These are phyloP conservation scores for Cyclostephanos tholiformis DNA, from an alignment of 108 stramenopile genomes.

Conservation along the genomic window DNA sequence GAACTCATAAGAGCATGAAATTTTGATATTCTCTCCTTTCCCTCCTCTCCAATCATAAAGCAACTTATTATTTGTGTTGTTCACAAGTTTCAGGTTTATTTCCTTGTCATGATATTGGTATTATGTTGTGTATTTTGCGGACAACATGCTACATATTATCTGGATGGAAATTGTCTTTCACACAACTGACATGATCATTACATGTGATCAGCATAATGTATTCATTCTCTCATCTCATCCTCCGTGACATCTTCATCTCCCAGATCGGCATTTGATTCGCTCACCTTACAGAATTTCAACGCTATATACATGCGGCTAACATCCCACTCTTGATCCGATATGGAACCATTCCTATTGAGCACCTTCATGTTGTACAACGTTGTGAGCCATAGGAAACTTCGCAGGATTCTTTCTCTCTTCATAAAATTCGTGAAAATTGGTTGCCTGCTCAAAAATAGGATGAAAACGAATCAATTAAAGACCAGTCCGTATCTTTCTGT, in stretches of 20 bases:
- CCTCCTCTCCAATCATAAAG: too few relatives aligned
- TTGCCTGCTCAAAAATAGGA: slow-evolving; percentile 8
- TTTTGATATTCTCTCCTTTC: too few relatives aligned
- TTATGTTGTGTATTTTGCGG: too few relatives aligned
- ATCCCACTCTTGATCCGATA: slow-evolving; percentile 86
- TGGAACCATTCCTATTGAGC: slow-evolving; percentile 71
- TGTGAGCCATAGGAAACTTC: slow-evolving; percentile 59
- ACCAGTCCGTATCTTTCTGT: neutral
- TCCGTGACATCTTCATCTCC: slow-evolving; percentile 68
- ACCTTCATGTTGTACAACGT: slow-evolving; percentile 89
- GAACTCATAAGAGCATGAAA: too few relatives aligned
- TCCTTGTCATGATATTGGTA: too few relatives aligned
- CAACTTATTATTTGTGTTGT: too few relatives aligned
- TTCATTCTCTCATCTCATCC: slow-evolving; percentile 52
- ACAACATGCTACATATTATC: too few relatives aligned
- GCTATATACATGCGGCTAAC: slow-evolving; percentile 85
- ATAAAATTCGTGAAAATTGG: slow-evolving; percentile 88
- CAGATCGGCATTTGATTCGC: slow-evolving; percentile 64
- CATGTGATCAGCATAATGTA: too few relatives aligned
- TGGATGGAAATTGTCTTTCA: too few relatives aligned
- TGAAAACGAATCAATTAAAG: neutral
- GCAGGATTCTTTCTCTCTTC: slow-evolving; percentile 62
- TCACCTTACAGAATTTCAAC: slow-evolving; percentile 86
- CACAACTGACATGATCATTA: neutral
- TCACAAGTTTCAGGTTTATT: too few relatives aligned